Base-by-base conservation (phyloP, 352 stramenopile genomes). In the Pythium phragmitis region DNA sequence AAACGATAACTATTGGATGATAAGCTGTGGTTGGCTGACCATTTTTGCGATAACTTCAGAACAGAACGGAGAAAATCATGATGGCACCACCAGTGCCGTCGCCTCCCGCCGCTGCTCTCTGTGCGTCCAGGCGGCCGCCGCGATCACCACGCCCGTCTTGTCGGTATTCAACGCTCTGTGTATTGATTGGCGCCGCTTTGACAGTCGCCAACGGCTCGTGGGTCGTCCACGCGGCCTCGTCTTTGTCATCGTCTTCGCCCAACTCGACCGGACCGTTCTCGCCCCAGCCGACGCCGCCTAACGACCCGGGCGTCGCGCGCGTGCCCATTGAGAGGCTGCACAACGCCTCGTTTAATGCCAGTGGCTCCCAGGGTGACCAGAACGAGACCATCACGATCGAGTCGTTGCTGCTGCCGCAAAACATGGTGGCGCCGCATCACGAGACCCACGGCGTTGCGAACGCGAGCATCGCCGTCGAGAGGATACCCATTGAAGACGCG, bases 331-430 rank as follows among this genome's bases (percentile, higher is more conserved):
- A 28, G 8, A 7, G 49, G 12, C 2, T 42, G 34, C 4, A 14
- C 7, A 46, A 56, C 26, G 57, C 11, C 1, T 33, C 33, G 17
- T 43, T 23, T 21, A 57, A 56, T 14, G 34, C 11, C 23, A 41
- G 19, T 17, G 41, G 23, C 11, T 4, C 13, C 26, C 3, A 28
- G 1, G 34, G 36, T 11, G 41, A 13, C 28, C n/a, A 51, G 14
- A 51, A 60, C 41, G 53, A 63, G 16, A 68, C 62, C 16, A 63
- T 68, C 47, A 68, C 62, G 47, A 63, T 68, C 39, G 54, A 63
- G 26, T 68, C 62, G 41, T 17, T 68, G 8, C 30, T 59, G 2
- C 17, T 54, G 19, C 49, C 57, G 3, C 49, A 57, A 19, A 42
- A 48, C 8, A 54, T 48, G n/a, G 12, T 37, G 8, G 21, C 47